Base-by-base conservation (phyloP, 306 rosid genomes). In the Prunus mume region DNA sequence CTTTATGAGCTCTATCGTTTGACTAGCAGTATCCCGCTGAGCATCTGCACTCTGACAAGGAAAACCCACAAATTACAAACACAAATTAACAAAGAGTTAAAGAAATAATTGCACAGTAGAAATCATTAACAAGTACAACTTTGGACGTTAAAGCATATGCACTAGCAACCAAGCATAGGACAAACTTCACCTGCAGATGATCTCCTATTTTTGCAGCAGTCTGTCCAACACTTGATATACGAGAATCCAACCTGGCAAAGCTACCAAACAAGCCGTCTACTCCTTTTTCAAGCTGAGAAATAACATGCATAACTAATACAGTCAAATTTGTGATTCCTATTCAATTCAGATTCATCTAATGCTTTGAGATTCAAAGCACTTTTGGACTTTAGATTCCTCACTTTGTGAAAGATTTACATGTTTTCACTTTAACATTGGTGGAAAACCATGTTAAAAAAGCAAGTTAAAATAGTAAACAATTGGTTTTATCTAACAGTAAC, bases 131-230 rank as follows among this genome's bases (percentile, higher is more conserved):
- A 64, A 76, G 51, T 56, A 75, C 64, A 72, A 75, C 54, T 50
- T 38, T 4, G 47, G 71, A 77, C 54, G 18, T 65, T 11, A 77
- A 38, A 66, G 58, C 74, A 81, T 76, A 63, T 14, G 47, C 73
- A 72, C n/a, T 62, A 64, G 58, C 46, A 79, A 77, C 28, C 51
- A 75, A 69, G 74, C 82, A 56, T 69, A 60, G 65, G 63, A 76
- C 77, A 81, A 83, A 76, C 56, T 78, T 78, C 87, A 96, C 99
- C 96, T 96, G 99, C 84, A 96, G 89, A 86, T 96, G 98, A 88
- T 96, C 99, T 78, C 99, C 99, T 71, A 96, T 96, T 86, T 96
- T 96, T 19, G 99, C 99, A 67, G 99, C 99, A 56, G 99, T 96
- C 84, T 96, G 99, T 65, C 98, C 99, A 74, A 96, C 99, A 88